Evolutionary conservation across 352 stramenopile species (phyloP), one percentile per base, ranked within the genome.

Genomic region (Globisporangium paroecandrum): DNA sequence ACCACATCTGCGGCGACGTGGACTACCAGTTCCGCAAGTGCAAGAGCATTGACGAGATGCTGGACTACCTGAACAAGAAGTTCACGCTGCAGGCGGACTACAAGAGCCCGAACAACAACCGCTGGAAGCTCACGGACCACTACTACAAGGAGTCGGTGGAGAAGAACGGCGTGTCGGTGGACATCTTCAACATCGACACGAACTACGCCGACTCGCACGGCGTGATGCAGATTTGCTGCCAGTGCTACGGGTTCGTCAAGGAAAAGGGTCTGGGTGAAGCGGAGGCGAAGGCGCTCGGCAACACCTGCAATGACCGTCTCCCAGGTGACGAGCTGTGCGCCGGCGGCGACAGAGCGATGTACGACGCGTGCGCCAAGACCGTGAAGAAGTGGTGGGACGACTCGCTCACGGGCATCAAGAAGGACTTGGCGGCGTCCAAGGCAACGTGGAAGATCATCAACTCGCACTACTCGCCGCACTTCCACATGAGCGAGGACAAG

Each of bases 101-200:
- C 82, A 91, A 90, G 79, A 93, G 83, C 53, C 74, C 83, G 13
- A 91, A 93, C 70, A 72, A 69, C 58, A 76, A 93, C 67, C 85
- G 85, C 22, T 95, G 88, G 88, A 79, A 90, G 74, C 72, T 95
- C 13, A 76, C 77, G 20, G 88, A 93, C 69, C 88, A 95, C 70
- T 94, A 94, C 77, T 95, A 94, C 72, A 83, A 93, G 25, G 84
- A 96, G 68, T 81, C 74, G 6, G 77, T 94, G 7, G 75, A 91
- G 69, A 80, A 87, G 72, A 80, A 90, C 72, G 88, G 79, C 41
- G 88, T 96, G 25, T 91, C 86, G 38, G 87, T 96, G 2, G 89
- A 96, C 55, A 93, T 96, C 43, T 95, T 95, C 69, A 96, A 94
- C 71, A 71, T 96, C 51, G 89, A 96, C 66, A 96, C 88, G 20